Evolutionary conservation across 1,284 basidiomycete genomes (phyloP).

Genomic region (Rhodotorula sp.): DNA sequence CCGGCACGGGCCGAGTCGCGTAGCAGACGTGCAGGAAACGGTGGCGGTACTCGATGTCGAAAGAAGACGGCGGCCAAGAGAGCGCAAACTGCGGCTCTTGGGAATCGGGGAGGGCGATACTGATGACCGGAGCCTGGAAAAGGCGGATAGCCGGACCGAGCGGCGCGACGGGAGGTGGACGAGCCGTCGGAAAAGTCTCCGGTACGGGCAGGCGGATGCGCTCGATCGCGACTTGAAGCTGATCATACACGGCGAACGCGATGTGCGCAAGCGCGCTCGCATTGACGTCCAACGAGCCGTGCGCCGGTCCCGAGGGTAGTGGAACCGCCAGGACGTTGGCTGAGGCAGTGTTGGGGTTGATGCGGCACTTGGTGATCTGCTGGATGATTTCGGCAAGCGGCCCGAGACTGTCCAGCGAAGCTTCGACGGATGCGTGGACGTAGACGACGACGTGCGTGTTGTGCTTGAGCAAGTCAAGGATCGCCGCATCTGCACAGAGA

Average conservation of each 20-base stretch:
- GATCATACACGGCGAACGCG: slow-evolving; percentile 61
- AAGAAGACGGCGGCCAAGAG: slow-evolving; percentile 54
- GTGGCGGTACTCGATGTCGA: slow-evolving; percentile 68
- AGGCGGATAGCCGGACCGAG: slow-evolving; percentile 22
- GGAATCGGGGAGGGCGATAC: neutral
- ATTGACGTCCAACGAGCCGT: slow-evolving; percentile 42
- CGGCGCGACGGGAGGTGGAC: neutral
- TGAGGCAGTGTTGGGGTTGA: neutral
- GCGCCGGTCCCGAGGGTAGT: slow-evolving; percentile 53
- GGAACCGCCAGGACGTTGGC: slow-evolving; percentile 60
- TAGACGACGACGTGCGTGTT: slow-evolving; percentile 57
- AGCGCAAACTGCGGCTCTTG: slow-evolving; percentile 46
- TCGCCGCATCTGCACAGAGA: slow-evolving; percentile 3
- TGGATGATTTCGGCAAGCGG: slow-evolving; percentile 54
- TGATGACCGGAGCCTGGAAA: slow-evolving; percentile 31
- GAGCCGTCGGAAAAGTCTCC: slow-evolving; percentile 45
- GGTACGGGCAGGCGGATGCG: slow-evolving; percentile 56
- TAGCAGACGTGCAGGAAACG: slow-evolving; percentile 74
- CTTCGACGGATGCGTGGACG: slow-evolving; percentile 54
- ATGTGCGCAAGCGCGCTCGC: neutral
- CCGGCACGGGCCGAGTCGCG: slow-evolving; percentile 14
- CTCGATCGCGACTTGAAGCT: slow-evolving; percentile 62
- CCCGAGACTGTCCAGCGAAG: slow-evolving; percentile 54
- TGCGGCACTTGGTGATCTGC: slow-evolving; percentile 22
- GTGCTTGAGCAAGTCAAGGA: slow-evolving; percentile 19